These are phyloP conservation scores for Calcarisporium arbuscula DNA, from an alignment of 2,329 filamentous ascomycete genomes.

Conservation along the genomic window DNA sequence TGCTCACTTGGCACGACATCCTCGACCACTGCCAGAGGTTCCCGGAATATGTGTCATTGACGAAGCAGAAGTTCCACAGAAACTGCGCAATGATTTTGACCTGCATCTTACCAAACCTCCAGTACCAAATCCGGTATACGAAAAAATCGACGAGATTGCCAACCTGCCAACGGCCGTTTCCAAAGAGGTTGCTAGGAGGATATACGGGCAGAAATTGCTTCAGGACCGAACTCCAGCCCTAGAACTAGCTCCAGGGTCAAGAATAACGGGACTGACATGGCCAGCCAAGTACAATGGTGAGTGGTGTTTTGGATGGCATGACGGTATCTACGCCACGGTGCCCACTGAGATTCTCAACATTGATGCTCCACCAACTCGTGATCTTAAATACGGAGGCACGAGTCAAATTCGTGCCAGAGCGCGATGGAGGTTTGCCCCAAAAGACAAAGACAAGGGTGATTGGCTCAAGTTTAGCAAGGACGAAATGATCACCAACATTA, in stretches of 20 bases:
- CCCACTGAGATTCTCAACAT: conserved; percentile 43
- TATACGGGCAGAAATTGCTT: conserved; percentile 40
- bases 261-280: conserved; percentile 44
- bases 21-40: conserved; percentile 44
- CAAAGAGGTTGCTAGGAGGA: conserved; percentile 39
- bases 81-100: conserved; percentile 45
- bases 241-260: conserved; percentile 42
- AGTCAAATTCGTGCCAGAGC: conserved; percentile 43
- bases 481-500: conserved; percentile 60
- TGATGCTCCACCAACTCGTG: conserved; percentile 37
- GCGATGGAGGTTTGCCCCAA: conserved; percentile 47
- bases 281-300: conserved; percentile 46
- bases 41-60: conserved; percentile 44
- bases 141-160: conserved; percentile 32
- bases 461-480: conserved; percentile 61
- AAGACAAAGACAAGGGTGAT: conserved; percentile 34
- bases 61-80: conserved; percentile 29
- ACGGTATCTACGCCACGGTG: conserved; percentile 43
- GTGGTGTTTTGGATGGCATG: conserved; percentile 53
- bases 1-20: conserved; percentile 45
- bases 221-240: conserved; percentile 38
- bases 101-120: conserved; percentile 40
- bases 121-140: conserved; percentile 32
- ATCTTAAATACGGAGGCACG: conserved; percentile 36
- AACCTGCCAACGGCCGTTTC: conserved; percentile 39